Evolutionary conservation across 176 grass and related monocot species (phyloP).

Genomic region (Musa schizocarpa): DNA sequence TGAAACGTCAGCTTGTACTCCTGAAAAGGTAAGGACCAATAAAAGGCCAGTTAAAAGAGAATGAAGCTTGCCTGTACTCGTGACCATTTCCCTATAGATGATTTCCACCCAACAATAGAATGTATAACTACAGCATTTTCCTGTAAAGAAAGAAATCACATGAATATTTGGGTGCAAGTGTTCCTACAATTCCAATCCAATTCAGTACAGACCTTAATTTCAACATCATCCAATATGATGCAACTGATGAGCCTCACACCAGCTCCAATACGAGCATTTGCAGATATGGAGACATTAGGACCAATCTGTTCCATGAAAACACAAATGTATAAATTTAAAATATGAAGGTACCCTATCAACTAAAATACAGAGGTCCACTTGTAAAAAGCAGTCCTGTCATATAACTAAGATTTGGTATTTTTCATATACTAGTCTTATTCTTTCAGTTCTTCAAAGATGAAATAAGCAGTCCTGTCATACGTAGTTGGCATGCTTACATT

Average conservation of each 20-base stretch:
- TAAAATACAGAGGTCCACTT: no score
- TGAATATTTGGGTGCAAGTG: neutral
- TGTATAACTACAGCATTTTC: slow-evolving; percentile 94
- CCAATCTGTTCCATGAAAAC: slow-evolving; percentile 47
- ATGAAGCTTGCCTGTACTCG: slow-evolving; percentile 64
- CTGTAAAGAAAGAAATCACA: slow-evolving; percentile 30
- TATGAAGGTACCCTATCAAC: no score
- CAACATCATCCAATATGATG: slow-evolving; percentile 88
- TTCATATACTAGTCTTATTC: no score
- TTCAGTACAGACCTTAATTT: slow-evolving; percentile 67
- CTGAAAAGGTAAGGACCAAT: neutral
- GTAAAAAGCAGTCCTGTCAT: no score
- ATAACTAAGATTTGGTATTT: no score
- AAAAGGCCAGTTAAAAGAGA: neutral
- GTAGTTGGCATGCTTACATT: no score
- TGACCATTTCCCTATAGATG: slow-evolving; percentile 85
- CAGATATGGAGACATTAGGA: slow-evolving; percentile 93
- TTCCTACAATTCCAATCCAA: slow-evolving; percentile 2
- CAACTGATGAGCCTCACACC: slow-evolving; percentile 89
- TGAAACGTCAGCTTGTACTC: neutral
- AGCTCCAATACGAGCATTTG: slow-evolving; percentile 86
- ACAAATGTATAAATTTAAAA: neutral
- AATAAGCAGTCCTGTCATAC: no score
- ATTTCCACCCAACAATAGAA: slow-evolving; percentile 93
- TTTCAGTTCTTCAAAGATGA: no score